These are phyloP conservation scores for Hanseniaspora taiwanica DNA, from an alignment of 805 yeast species.

Conservation along the genomic window DNA sequence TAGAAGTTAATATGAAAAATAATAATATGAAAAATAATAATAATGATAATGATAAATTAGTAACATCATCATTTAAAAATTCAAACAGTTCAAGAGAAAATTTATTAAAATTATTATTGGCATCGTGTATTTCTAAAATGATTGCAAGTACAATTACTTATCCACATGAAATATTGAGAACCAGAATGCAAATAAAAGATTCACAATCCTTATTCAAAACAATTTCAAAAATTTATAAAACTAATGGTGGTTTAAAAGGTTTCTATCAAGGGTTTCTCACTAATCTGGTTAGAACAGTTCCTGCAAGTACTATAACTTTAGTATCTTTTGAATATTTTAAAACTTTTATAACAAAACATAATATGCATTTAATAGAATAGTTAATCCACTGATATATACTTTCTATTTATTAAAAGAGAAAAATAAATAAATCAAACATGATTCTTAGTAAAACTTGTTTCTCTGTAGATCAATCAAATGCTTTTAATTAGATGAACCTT, in stretches of 20 bases:
- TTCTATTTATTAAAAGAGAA: background rate
- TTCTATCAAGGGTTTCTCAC: slow-evolving; percentile 84
- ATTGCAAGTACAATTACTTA: slow-evolving; percentile 79
- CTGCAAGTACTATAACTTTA: slow-evolving; percentile 90
- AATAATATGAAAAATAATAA: slow-evolving; percentile 8
- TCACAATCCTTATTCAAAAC: slow-evolving; percentile 6
- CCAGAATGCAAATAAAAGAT: slow-evolving; percentile 57
- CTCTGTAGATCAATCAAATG: no score
- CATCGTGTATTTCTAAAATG: slow-evolving; percentile 77
- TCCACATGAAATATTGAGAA: slow-evolving; percentile 90
- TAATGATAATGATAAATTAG: slow-evolving; percentile 10
- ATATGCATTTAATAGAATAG: background rate
- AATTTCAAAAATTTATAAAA: slow-evolving; percentile 30
- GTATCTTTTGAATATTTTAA: slow-evolving; percentile 80
- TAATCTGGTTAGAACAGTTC: slow-evolving; percentile 81
- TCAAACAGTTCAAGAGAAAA: no score
- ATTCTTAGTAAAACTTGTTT: no score
- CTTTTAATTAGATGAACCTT: no score
- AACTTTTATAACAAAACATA: slow-evolving; percentile 27
- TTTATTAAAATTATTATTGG: slow-evolving; percentile 37
- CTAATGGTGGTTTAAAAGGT: slow-evolving; percentile 59
- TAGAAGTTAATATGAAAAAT: slow-evolving; percentile 24
- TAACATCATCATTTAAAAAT: no score
- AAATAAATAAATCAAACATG: no score
- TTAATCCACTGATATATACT: background rate